Conservation (phyloP, 768 basidiomycete genomes). For the Suillus luteus region DNA sequence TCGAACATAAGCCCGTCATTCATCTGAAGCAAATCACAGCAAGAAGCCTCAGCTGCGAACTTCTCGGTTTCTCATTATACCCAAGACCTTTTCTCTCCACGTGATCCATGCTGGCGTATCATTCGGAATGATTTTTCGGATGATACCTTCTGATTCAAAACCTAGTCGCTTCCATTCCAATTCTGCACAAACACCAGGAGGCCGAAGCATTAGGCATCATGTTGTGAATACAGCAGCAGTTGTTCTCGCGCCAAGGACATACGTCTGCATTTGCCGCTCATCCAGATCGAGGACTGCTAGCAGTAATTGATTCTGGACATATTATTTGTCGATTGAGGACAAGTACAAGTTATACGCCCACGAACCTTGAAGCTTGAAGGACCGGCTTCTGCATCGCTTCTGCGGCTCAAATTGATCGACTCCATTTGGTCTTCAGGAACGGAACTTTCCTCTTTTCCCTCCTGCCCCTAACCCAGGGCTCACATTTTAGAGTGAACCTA, state of each 20-base stretch:
- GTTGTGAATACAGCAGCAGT: conserved; percentile 11
- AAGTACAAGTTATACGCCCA: conserved; percentile 36
- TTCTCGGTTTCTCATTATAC: neutral
- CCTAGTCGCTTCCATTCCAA: neutral
- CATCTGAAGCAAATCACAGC: neutral
- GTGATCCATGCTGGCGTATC: conserved; percentile 12
- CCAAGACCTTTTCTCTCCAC: neutral
- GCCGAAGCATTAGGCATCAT: conserved; percentile 8
- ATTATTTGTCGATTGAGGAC: conserved; percentile 33
- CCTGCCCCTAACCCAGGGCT: neutral
- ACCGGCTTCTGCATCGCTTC: conserved; percentile 1
- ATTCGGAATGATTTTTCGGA: conserved; percentile 14
- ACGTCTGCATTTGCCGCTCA: conserved; percentile 8
- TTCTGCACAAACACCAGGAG: neutral
- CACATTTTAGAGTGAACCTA: conserved; percentile 26
- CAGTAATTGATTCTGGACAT: conserved; percentile 24
- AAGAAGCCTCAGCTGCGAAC: neutral
- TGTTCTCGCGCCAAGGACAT: conserved; percentile 12
- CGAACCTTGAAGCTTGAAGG: conserved; percentile 21
- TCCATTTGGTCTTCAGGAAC: neutral
- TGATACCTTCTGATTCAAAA: conserved; percentile 3
- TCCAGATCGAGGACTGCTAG: neutral
- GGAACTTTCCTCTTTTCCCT: neutral
- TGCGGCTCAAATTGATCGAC: conserved; percentile 11
- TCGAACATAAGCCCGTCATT: neutral